A percentile compares a stretch with the other conserved stretches of the same genome.
phyloP scores from a whole-genome alignment of 768 basidiomycete genomes.

The Lepiota venenata region DNA sequence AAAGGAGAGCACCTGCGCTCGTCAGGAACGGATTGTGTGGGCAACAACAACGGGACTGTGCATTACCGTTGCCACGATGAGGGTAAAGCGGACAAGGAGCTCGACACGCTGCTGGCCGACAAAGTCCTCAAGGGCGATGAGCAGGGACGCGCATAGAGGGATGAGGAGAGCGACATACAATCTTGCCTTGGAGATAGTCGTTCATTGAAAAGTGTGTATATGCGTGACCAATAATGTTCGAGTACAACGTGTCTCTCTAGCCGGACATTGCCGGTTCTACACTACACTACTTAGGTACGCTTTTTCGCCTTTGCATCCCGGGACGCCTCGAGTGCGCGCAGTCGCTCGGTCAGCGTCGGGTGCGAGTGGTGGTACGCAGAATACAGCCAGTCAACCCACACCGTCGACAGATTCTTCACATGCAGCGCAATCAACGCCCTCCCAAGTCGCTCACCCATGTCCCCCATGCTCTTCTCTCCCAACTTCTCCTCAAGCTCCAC shows the following conservation, averaged over 20 bases:
- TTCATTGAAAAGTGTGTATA: slow-evolving; percentile 10
- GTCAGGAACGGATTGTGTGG: too few species aligned
- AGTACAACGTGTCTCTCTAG: slow-evolving; percentile 6
- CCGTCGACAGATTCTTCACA: slow-evolving; percentile 88
- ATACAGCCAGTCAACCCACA: slow-evolving; percentile 96
- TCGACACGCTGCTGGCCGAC: slow-evolving; percentile 57
- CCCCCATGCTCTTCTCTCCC: slow-evolving; percentile 56
- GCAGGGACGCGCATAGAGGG: neutral
- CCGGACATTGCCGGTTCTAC: slow-evolving; percentile 2
- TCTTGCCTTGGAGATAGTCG: slow-evolving; percentile 15
- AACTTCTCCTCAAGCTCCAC: slow-evolving; percentile 61
- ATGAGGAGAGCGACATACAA: slow-evolving; percentile 6
- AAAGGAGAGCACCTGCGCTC: slow-evolving; percentile 48
- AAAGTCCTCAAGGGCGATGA: slow-evolving; percentile 44
- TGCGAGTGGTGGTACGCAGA: slow-evolving; percentile 97
- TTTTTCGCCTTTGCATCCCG: slow-evolving; percentile 45
- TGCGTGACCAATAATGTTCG: neutral
- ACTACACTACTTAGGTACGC: slow-evolving; percentile 10
- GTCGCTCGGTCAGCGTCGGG: slow-evolving; percentile 87
- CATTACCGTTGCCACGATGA: slow-evolving; percentile 47
- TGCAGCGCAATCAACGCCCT: slow-evolving; percentile 83
- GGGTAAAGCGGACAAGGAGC: slow-evolving; percentile 35
- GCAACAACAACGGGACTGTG: neutral
- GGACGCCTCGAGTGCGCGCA: slow-evolving; percentile 77
- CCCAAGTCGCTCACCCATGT: slow-evolving; percentile 85